These are phyloP conservation scores for Colletotrichum eleusines DNA, from an alignment of 2,329 filamentous ascomycete species.

Conservation along the genomic window DNA sequence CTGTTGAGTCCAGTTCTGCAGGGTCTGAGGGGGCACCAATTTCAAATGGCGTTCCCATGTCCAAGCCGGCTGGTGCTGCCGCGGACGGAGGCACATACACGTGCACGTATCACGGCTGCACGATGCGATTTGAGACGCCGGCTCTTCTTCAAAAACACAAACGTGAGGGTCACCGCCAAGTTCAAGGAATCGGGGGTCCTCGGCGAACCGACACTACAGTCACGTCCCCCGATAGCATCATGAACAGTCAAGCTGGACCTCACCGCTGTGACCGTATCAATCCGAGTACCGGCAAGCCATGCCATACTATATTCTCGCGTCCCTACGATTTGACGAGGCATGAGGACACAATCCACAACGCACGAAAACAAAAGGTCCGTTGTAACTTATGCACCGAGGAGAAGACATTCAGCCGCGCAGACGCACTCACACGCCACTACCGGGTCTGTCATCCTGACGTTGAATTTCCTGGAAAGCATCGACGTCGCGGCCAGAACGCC, in stretches of 20 bases:
- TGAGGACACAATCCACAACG: slow-evolving; percentile 97
- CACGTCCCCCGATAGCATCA: slow-evolving; percentile 61
- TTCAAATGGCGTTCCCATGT: slow-evolving; percentile 50
- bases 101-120: slow-evolving; percentile 94
- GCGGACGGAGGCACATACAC: slow-evolving; percentile 93
- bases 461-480: slow-evolving; percentile 78
- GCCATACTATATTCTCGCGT: slow-evolving; percentile 92
- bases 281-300: slow-evolving; percentile 93
- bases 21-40: slow-evolving; percentile 42
- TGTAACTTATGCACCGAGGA: slow-evolving; percentile 95
- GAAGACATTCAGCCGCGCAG: slow-evolving; percentile 95
- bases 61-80: slow-evolving; percentile 70
- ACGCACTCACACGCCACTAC: slow-evolving; percentile 94
- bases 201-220: slow-evolving; percentile 51
- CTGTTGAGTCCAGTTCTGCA: slow-evolving; percentile 55
- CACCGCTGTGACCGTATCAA: slow-evolving; percentile 95
- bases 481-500: slow-evolving; percentile 46
- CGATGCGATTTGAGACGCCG: slow-evolving; percentile 88
- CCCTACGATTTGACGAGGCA: slow-evolving; percentile 97
- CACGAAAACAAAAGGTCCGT: slow-evolving; percentile 91
- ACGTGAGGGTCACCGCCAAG: slow-evolving; percentile 88
- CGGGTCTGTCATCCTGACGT: slow-evolving; percentile 93
- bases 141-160: slow-evolving; percentile 94
- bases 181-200: slow-evolving; percentile 63
- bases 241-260: slow-evolving; percentile 91